These are phyloP conservation scores for Notholithocarpus densiflorus DNA, from an alignment of 306 rosid genomes.

Conservation along the genomic window DNA sequence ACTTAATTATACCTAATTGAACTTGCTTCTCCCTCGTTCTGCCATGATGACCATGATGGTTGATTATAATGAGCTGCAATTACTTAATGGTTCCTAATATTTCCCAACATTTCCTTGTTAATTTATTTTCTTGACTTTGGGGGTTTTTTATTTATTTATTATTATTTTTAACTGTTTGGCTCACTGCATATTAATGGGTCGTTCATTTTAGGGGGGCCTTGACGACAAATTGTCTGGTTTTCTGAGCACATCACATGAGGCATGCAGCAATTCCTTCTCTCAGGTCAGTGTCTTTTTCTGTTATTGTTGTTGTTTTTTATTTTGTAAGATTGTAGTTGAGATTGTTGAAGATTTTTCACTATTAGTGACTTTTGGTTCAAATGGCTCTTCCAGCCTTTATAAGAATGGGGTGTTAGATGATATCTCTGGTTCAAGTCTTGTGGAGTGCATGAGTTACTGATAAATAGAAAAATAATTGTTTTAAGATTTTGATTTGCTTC, in stretches of 20 bases:
- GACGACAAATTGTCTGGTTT: constrained; percentile 44
- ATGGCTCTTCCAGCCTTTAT: no score
- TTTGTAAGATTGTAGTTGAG: no score
- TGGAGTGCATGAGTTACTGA: no score
- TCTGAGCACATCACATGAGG: constrained; percentile 27
- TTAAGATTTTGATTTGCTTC: not conserved
- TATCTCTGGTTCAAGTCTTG: no score
- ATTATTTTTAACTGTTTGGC: not conserved
- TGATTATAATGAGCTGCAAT: not conserved
- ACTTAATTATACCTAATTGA: not conserved
- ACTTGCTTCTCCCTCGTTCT: not conserved
- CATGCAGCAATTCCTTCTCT: no score
- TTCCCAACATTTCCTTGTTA: not conserved
- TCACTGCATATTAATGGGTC: constrained; percentile 41
- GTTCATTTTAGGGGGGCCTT: constrained; percentile 57
- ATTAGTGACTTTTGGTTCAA: no score
- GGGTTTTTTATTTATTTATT: no score
- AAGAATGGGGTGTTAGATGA: no score
- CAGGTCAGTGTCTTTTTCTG: no score
- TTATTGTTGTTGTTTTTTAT: no score
- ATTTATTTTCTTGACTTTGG: no score
- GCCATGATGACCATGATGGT: not conserved
- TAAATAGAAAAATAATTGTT: not conserved
- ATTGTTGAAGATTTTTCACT: no score
- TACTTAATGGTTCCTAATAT: not conserved